Conservation (phyloP, 768 basidiomycete genomes). For the Chlorophyllum brunneum region DNA sequence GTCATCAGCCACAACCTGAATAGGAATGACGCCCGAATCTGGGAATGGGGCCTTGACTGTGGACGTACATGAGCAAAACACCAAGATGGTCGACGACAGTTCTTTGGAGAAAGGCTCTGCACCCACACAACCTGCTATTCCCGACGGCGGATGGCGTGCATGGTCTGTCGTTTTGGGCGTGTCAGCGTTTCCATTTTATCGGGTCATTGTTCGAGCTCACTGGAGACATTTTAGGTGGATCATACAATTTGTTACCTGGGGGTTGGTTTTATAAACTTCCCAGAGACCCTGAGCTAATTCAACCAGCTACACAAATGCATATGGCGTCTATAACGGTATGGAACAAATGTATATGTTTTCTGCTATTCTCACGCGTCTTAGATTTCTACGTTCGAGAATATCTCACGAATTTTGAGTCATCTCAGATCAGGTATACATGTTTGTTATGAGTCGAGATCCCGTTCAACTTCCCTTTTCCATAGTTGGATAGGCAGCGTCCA, state of each 20-base stretch:
- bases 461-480: not conserved
- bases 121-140: not conserved
- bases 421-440: constrained; percentile 30
- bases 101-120: not conserved
- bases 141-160: constrained; percentile 37
- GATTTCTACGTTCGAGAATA: constrained; percentile 41
- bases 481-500: constrained; percentile 48
- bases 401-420: constrained; percentile 29
- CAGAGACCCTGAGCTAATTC: not conserved
- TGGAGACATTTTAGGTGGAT: constrained; percentile 27
- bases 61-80: not conserved
- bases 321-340: constrained; percentile 31
- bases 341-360: constrained; percentile 13
- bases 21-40: too few relatives aligned
- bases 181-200: constrained; percentile 22
- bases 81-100: not conserved
- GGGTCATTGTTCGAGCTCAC: not conserved
- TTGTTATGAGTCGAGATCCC: not conserved
- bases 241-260: constrained; percentile 41
- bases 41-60: too few relatives aligned
- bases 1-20: too few relatives aligned
- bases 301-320: constrained; percentile 32
- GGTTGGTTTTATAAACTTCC: constrained; percentile 21
- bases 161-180: constrained; percentile 43
- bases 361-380: constrained; percentile 18